phyloP scores from a whole-genome alignment of 2,329 filamentous ascomycete species.

The Pseudocercospora fijiensis region DNA sequence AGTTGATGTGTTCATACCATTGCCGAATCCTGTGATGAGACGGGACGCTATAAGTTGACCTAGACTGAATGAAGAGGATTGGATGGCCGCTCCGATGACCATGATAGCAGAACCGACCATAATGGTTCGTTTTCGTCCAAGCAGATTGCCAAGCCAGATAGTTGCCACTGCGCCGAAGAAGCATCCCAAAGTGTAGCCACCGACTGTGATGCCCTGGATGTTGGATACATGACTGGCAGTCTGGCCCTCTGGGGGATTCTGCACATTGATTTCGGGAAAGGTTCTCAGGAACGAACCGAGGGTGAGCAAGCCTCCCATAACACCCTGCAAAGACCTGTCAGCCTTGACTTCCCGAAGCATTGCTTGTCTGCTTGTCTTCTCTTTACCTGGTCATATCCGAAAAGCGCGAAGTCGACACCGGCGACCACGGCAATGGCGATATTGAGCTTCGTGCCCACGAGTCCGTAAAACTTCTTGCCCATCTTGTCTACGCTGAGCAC shows the following conservation, averaged over 20 bases:
- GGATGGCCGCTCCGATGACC: conserved; percentile 60
- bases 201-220: conserved; percentile 17
- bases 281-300: conserved; percentile 40
- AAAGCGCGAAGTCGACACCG: conserved; percentile 41
- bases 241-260: conserved; percentile 24
- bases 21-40: conserved; percentile 52
- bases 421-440: conserved; percentile 47
- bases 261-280: conserved; percentile 41
- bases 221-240: conserved; percentile 38
- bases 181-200: conserved; percentile 17
- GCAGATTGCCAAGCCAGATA: conserved; percentile 56
- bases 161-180: conserved; percentile 32
- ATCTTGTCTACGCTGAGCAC: conserved; percentile 9
- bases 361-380: neutral
- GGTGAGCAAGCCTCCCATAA: conserved; percentile 47
- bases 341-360: conserved; percentile 28
- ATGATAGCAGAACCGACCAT: conserved; percentile 61
- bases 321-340: conserved; percentile 31
- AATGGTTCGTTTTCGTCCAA: conserved; percentile 58
- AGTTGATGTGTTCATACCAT: conserved; percentile 41
- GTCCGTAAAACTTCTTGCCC: conserved; percentile 41
- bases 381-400: conserved; percentile 27
- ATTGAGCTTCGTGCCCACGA: conserved; percentile 44
- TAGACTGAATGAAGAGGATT: conserved; percentile 52
- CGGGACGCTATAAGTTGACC: conserved; percentile 50